Base-by-base conservation (phyloP, 768 basidiomycete genomes). In the Phaeotremella skinneri region DNA sequence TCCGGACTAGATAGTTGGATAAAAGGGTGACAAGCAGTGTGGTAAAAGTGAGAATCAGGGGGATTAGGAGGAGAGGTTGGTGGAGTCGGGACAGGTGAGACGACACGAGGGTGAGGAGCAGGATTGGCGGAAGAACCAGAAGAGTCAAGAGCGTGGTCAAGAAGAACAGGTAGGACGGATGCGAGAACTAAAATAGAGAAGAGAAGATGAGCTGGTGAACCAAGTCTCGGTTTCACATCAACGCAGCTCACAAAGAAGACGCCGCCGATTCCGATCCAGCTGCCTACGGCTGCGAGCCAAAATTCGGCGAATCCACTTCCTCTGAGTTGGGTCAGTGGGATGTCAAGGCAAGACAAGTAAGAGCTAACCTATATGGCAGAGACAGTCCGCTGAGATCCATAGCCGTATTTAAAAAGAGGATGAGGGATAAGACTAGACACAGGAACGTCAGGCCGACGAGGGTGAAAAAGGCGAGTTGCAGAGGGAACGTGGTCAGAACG, bases 91-190 rank as follows among this genome's bases (percentile, higher is more conserved):
- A 56, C n/a, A 75, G 60, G n/a, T 61, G 60, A 16, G 60, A 56
- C 3, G 74, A 74, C 42, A 72, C 58, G 39, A 71, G 34, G 34
- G 63, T 56, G 27, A 77, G 57, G 59, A 77, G 70, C 52, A 72
- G 51, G 49, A 75, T 60, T 0, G 74, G 72, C 30, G 73, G 55
- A 43, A 67, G 66, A 31, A 74, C 51, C 21, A 77, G 37, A 52
- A 67, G 41, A 32, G 75, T 68, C 48, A 72, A 49, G 43, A 75
- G 58, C 30, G 69, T 74, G 16, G 74, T 72, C 23, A 75, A 57
- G 71, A 77, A 74, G 65, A 73, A 73, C 47, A 77, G 68, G 52
- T 66, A 68, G 32, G 71, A 64, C 13, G 75, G 75, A 56, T 72
- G 69, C 4, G 75, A 75, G 63, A 74, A 74, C 73, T 75, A 49